phyloP scores from a whole-genome alignment of 2,329 filamentous ascomycete genomes.

The Teratosphaeria gauchensis region DNA sequence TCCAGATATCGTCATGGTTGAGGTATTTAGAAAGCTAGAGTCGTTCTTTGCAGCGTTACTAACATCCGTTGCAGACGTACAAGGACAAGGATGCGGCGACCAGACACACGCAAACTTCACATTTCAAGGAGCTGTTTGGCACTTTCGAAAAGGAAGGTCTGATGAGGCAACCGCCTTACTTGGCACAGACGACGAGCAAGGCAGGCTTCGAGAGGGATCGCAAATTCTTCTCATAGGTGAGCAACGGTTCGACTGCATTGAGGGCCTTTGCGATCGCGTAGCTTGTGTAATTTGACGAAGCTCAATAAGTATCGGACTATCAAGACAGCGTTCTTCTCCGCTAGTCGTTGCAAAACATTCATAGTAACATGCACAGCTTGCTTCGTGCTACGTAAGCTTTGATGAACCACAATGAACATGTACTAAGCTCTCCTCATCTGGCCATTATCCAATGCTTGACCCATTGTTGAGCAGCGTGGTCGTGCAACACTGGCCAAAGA shows the following conservation, averaged over 20 bases:
- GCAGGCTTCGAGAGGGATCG: conserved; percentile 14
- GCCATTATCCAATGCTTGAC: no score
- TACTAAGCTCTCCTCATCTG: no score
- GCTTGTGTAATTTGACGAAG: no score
- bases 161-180: conserved; percentile 10
- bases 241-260: neutral
- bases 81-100: conserved; percentile 10
- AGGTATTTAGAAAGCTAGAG: conserved; percentile 5
- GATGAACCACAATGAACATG: no score
- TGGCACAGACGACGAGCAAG: conserved; percentile 12
- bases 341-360: no score
- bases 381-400: no score
- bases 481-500: no score
- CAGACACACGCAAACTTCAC: conserved; percentile 9
- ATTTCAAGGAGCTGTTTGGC: conserved; percentile 12
- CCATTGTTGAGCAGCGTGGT: no score
- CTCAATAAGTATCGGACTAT: neutral
- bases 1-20: conserved; percentile 14
- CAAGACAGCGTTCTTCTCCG: neutral
- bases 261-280: no score
- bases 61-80: conserved; percentile 5
- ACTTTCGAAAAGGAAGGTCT: conserved; percentile 11
- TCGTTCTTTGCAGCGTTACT: neutral
- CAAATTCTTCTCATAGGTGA: conserved; percentile 2
- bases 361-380: no score